Evolutionary conservation across 345 rosid genomes (phyloP).

Genomic region (Rhodomyrtus tomentosa): DNA sequence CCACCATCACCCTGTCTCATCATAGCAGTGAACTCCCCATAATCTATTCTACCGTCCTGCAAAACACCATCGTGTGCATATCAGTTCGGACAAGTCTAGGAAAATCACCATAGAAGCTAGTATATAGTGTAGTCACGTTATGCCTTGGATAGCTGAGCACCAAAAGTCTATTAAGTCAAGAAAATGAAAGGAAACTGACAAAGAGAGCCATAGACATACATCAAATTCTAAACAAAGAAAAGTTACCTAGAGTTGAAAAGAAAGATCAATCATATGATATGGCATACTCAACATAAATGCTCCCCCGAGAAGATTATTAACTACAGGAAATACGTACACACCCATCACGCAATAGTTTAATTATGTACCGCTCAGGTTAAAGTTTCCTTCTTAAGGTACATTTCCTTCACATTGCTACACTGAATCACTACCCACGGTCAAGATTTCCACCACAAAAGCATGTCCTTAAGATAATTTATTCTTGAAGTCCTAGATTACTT

Average conservation of each 20-base stretch:
- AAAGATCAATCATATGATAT: neutral
- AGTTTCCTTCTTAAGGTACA: neutral
- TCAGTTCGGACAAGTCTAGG: neutral
- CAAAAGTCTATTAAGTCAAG: neutral
- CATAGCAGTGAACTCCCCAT: slow-evolving; percentile 78
- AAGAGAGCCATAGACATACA: neutral
- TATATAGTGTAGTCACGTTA: neutral
- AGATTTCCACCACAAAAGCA: neutral
- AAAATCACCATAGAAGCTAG: neutral
- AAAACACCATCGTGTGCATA: neutral
- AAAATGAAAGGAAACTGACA: neutral
- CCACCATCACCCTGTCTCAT: slow-evolving; percentile 69
- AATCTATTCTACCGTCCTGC: slow-evolving; percentile 89
- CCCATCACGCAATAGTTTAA: neutral
- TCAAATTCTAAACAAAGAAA: neutral
- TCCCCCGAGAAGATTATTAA: neutral
- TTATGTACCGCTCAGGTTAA: neutral
- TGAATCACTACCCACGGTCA: neutral
- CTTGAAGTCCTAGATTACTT: neutral
- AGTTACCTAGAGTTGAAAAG: neutral
- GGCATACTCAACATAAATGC: neutral
- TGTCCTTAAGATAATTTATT: neutral
- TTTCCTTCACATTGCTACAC: neutral
- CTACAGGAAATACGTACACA: neutral
- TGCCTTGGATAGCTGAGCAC: neutral